These are phyloP conservation scores for Aspergillus ochraceoroseus DNA, from an alignment of 2,329 filamentous ascomycete species.

Conservation along the genomic window DNA sequence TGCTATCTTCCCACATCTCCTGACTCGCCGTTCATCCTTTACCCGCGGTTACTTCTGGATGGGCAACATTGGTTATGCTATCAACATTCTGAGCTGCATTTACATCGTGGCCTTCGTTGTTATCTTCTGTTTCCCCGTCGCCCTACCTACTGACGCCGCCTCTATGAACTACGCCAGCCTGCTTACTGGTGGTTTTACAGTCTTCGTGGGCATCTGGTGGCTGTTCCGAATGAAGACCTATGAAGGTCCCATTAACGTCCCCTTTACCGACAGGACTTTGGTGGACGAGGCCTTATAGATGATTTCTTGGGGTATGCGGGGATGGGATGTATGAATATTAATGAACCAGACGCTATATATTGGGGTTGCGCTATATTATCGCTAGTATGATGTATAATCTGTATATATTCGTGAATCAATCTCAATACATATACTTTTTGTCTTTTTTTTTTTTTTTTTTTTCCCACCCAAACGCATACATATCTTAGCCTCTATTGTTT, in stretches of 20 bases:
- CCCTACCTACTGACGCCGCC: constrained; percentile 43
- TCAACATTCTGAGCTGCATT: constrained; percentile 50
- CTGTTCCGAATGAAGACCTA: constrained; percentile 34
- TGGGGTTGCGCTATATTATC: no score
- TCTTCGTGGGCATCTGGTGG: constrained; percentile 49
- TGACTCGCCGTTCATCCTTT: constrained; percentile 51
- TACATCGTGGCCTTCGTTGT: constrained; percentile 55
- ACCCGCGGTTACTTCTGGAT: constrained; percentile 52
- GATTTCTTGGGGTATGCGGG: neutral
- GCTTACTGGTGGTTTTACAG: constrained; percentile 50
- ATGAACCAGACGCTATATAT: neutral
- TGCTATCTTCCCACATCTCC: constrained; percentile 50
- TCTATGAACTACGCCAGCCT: constrained; percentile 54
- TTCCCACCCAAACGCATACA: no score
- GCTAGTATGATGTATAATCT: no score
- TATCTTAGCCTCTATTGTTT: no score
- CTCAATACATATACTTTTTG: no score
- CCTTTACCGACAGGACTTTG: constrained; percentile 33
- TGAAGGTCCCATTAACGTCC: constrained; percentile 36
- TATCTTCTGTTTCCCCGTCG: constrained; percentile 58
- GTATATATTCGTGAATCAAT: no score
- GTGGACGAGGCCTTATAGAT: constrained; percentile 27
- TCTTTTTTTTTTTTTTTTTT: no score
- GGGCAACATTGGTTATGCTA: constrained; percentile 46
- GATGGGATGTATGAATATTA: neutral